Evolutionary conservation across 805 yeast species (phyloP), one percentile per base, ranked within the genome.

Genomic region (Lipomyces orientalis): DNA sequence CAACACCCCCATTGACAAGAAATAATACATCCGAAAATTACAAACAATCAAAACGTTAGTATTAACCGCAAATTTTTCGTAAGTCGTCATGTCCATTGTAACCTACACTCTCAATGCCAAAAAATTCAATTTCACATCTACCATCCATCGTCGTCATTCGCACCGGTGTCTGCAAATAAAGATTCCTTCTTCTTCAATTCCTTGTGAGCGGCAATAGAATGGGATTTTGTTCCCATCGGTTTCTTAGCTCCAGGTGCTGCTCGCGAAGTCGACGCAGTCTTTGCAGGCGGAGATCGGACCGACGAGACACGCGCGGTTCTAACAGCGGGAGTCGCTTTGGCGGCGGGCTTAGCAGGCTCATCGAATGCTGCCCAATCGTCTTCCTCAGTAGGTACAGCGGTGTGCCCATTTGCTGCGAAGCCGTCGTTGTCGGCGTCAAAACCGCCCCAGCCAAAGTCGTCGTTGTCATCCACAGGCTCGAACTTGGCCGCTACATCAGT

Each of bases 391-490:
- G 49, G 22, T 7, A 16, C 49, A 16, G 61, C 58, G 37, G 12
- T 62, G 16, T 35, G 51, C 25, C 65, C 71, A 34, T 61, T 58
- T 14, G 54, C 33, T 31, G 65, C 65, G 43, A 65, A 35, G 10
- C 57, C 67, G 58, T 67, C 54, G 5, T 58, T 67, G 56, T 68
- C 57, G n/a, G 49, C 68, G 33, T 67, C 72, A 33, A 64, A 51
- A 8, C 49, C 70, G 35, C 72, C 78, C 79, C 81, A 79, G 19
- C 74, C 79, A 39, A 74, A 80, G n/a, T 72, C 75, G 33, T 70
- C 78, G n/a, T 70, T 73, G 49, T 71, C 75, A n/a, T 70, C 74
- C n/a, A 58, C 72, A 16, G 70, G 73, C 54, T 70, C 75, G 12
- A 64, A 61, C 14, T 57, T 64, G 35, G 64, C 61, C 43, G 60